Evolutionary conservation across 768 basidiomycete genomes (phyloP).

Genomic region (Multifurca ochricompacta): DNA sequence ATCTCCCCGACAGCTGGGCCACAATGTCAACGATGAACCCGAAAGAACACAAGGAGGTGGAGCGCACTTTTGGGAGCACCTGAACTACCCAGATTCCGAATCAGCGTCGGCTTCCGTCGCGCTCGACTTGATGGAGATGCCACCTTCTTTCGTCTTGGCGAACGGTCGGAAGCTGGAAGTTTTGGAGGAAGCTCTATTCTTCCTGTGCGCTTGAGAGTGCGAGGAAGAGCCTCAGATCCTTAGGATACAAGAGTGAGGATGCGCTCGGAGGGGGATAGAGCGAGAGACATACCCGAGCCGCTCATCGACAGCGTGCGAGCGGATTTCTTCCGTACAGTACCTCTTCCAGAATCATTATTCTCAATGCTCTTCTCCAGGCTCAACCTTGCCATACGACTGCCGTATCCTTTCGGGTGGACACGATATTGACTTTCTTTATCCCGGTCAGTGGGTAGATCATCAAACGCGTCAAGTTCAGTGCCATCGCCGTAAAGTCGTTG

Average conservation of each 20-base stretch:
- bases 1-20: conserved; percentile 86
- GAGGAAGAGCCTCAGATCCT: conserved; percentile 14
- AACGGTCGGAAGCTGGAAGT: conserved; percentile 23
- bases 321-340: conserved; percentile 50
- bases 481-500: conserved; percentile 75
- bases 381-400: conserved; percentile 54
- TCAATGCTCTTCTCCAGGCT: conserved; percentile 37
- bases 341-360: conserved; percentile 40
- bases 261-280: conserved; percentile 24
- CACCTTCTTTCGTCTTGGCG: conserved; percentile 46
- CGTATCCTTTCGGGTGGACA: conserved; percentile 63
- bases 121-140: conserved; percentile 40
- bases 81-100: conserved; percentile 69
- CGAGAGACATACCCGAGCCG: conserved; percentile 27
- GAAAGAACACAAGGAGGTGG: conserved; percentile 3
- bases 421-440: conserved; percentile 72
- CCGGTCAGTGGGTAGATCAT: conserved; percentile 80
- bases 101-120: conserved; percentile 76
- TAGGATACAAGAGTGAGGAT: conserved; percentile 15
- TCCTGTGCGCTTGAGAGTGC: conserved; percentile 44
- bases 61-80: conserved; percentile 64
- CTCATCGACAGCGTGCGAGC: conserved; percentile 39
- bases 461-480: conserved; percentile 81
- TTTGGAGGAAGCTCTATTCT: conserved; percentile 48
- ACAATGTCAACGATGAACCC: conserved; percentile 9